phyloP scores from a whole-genome alignment of 305 asterid genomes.

The Galium porrigens region DNA sequence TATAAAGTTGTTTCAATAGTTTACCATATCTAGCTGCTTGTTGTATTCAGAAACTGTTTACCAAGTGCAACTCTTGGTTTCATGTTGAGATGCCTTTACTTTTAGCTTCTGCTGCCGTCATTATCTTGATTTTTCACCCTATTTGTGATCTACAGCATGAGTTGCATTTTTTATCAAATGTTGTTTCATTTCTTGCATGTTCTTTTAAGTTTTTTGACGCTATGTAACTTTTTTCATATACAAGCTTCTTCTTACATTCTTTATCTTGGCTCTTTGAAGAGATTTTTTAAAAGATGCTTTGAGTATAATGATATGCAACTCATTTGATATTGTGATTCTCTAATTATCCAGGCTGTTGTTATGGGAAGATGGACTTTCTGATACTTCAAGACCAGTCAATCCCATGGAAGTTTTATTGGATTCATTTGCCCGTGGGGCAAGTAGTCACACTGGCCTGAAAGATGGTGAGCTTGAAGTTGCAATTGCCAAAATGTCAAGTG shows the following conservation, averaged over 20 bases:
- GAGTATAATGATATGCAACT: constrained; percentile 5
- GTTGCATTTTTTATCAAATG: background rate
- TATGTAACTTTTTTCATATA: background rate
- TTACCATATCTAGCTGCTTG: background rate
- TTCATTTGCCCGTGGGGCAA: constrained; percentile 22
- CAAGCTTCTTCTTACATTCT: background rate
- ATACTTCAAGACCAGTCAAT: constrained; percentile 27
- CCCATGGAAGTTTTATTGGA: constrained; percentile 22
- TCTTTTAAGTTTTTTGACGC: background rate
- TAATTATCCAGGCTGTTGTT: constrained; percentile 43
- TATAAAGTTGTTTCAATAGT: background rate
- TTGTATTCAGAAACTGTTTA: background rate
- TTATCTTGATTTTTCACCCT: background rate
- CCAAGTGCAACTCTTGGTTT: background rate
- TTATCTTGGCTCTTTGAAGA: background rate
- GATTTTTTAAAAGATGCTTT: background rate
- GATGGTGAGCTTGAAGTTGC: constrained; percentile 37
- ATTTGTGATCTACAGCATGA: background rate
- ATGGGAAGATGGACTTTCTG: constrained; percentile 75
- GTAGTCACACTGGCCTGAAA: constrained; percentile 22
- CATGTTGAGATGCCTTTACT: background rate
- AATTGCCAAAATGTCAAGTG: constrained; percentile 56
- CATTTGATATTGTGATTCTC: constrained; percentile 13
- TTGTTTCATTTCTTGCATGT: background rate
- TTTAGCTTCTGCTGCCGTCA: background rate